Evolutionary conservation across 352 stramenopile genomes (phyloP).

Genomic region (Globisporangium paddicum): DNA sequence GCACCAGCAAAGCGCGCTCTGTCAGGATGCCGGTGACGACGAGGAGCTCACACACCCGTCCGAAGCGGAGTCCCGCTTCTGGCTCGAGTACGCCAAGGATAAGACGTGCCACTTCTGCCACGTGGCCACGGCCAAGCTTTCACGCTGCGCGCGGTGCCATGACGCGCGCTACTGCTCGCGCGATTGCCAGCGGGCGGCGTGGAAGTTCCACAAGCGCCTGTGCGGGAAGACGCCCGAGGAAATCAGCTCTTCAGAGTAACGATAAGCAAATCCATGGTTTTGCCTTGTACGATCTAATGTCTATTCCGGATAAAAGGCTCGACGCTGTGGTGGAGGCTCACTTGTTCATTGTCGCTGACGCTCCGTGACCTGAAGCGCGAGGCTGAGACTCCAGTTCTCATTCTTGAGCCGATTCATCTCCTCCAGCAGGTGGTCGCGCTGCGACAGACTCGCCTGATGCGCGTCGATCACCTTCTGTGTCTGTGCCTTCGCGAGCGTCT

Average conservation of each 20-base stretch:
- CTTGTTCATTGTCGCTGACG: not conserved
- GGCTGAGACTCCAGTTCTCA: slow-evolving; percentile 64
- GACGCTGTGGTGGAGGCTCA: not conserved
- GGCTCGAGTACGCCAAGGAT: slow-evolving; percentile 48
- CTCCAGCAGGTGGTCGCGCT: slow-evolving; percentile 42
- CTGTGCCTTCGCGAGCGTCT: slow-evolving; percentile 60
- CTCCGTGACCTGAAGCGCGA: slow-evolving; percentile 63
- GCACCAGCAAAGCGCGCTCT: slow-evolving; percentile 30
- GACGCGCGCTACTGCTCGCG: slow-evolving; percentile 77
- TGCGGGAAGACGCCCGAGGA: slow-evolving; percentile 56
- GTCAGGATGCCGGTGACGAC: slow-evolving; percentile 19
- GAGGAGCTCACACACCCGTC: slow-evolving; percentile 34
- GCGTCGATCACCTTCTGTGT: slow-evolving; percentile 25
- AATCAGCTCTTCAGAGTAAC: slow-evolving; percentile 19
- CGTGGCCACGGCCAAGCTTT: slow-evolving; percentile 41
- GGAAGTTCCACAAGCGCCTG: slow-evolving; percentile 74
- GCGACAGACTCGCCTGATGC: slow-evolving; percentile 28
- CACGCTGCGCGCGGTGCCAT: slow-evolving; percentile 56
- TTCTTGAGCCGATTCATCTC: slow-evolving; percentile 57
- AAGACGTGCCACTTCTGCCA: slow-evolving; percentile 73
- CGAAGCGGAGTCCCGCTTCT: slow-evolving; percentile 63
- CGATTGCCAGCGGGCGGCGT: slow-evolving; percentile 74
- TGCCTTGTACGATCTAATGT: not conserved
- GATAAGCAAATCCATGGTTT: slow-evolving; percentile 3
- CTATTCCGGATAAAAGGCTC: not conserved